Base-by-base conservation (phyloP, 176 grass and related monocot species). In the Miscanthus lutarioriparius region DNA sequence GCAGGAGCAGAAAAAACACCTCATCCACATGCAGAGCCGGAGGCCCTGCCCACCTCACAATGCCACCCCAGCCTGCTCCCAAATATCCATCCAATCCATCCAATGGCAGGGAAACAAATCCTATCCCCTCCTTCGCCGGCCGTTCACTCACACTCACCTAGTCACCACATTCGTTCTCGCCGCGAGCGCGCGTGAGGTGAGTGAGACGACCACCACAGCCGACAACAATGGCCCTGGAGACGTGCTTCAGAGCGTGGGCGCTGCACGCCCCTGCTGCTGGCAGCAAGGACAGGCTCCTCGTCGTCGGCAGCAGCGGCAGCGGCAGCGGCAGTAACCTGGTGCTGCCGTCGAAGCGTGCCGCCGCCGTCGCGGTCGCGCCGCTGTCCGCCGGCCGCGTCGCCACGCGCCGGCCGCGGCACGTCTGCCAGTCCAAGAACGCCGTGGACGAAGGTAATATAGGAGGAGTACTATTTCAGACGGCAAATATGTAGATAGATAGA, bases 161-260 rank as follows among this genome's bases (percentile, higher is more conserved):
- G n/a, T 47, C 70, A 72, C 41, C 70, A 70, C 75, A 64, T 38
- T 48, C 49, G 39, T 22, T 61, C 54, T 58, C 53, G 53, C 20
- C 20, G 20, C 53, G 20, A 8, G 0, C 51, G 47, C 44, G 44
- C 47, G 47, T 17, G 47, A 51, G 45, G 45, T 47, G 44, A 47
- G 44, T 47, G 44, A 47, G 44, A 47, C 44, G 3, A 45, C 44
- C 44, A 14, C 44, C 4, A 0, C 12, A 0, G 14, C 4, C 47
- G 14, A 51, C 66, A 43, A 56, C 62, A 87, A 97, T 97, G 95
- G 92, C 92, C 58, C 54, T 94, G 51, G 90, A 94, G 75, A 91
- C 92, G 69, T 97, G 90, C 88, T 94, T 97, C 64, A 92, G 88
- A 79, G 65, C 81, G 67, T 90, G 95, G 88, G 83, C 89, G 56